phyloP scores from a whole-genome alignment of 129 eudicot genomes.

The Heracleum sosnowskyi region DNA sequence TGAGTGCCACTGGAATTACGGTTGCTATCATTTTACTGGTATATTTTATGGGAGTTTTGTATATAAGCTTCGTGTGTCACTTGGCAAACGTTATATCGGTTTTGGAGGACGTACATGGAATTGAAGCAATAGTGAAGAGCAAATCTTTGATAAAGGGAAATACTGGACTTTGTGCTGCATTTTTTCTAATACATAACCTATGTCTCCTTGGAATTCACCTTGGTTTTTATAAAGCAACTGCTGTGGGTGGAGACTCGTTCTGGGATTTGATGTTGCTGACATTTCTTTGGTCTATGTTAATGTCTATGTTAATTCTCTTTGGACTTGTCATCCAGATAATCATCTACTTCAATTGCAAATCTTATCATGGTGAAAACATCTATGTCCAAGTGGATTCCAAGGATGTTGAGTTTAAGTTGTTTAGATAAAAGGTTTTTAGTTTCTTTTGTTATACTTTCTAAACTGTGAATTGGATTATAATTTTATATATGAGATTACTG shows the following conservation, averaged over 20 bases:
- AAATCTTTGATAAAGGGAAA: constrained; percentile 11
- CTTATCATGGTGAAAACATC: constrained; percentile 14
- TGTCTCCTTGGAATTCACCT: not conserved
- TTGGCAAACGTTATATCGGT: constrained; percentile 5
- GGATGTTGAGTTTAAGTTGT: constrained; percentile 1
- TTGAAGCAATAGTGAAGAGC: constrained; percentile 13
- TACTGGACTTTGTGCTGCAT: not conserved
- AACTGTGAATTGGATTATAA: too few relatives aligned
- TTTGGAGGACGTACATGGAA: not conserved
- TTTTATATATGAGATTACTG: too few relatives aligned
- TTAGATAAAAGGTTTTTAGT: too few relatives aligned
- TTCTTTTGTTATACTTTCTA: too few relatives aligned
- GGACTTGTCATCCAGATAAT: constrained; percentile 13
- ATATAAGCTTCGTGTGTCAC: not conserved
- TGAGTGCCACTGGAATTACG: not conserved
- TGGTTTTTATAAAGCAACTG: not conserved
- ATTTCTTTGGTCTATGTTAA: not conserved
- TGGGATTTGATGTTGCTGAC: not conserved
- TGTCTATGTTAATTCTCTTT: not conserved
- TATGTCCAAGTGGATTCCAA: constrained; percentile 12
- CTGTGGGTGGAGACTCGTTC: not conserved
- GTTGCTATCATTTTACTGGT: not conserved
- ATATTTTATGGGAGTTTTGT: not conserved
- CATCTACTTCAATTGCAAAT: constrained; percentile 23
- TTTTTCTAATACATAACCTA: not conserved